Evolutionary conservation across 2,329 filamentous ascomycete genomes (phyloP).

Genomic region (Arthrobotrys megalospora): DNA sequence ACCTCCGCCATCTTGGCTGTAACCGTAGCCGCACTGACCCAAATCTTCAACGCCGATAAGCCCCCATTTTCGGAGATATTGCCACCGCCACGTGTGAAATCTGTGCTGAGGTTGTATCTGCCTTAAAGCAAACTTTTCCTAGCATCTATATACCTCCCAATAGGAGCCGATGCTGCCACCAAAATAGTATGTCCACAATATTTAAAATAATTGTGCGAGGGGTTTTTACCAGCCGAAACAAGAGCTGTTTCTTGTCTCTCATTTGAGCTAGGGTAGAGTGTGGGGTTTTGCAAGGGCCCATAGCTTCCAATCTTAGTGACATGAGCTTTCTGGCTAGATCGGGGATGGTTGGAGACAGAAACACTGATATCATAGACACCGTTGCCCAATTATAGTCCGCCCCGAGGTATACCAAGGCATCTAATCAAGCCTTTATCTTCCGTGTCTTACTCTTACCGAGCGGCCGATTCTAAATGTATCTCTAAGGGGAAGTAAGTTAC

Average conservation of each 20-base stretch:
- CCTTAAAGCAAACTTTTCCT: neutral
- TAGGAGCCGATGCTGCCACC: neutral
- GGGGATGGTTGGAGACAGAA: neutral
- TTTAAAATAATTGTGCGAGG: neutral
- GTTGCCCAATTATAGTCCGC: neutral
- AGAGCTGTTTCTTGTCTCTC: slow-evolving; percentile 8
- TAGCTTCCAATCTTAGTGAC: slow-evolving; percentile 7
- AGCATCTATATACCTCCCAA: slow-evolving; percentile 7
- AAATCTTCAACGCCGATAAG: neutral
- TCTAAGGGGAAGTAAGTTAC: slow-evolving; percentile 12
- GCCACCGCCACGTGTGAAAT: neutral
- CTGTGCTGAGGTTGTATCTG: neutral
- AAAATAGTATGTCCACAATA: neutral
- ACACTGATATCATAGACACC: neutral
- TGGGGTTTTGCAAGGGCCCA: neutral
- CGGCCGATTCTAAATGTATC: neutral
- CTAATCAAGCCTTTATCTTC: slow-evolving; percentile 24
- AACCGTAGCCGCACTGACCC: neutral
- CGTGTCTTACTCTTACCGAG: slow-evolving; percentile 16
- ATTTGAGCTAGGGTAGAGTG: slow-evolving; percentile 4
- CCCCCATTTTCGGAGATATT: neutral
- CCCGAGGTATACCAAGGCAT: slow-evolving; percentile 10
- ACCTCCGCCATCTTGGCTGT: slow-evolving; percentile 1
- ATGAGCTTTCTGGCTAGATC: neutral
- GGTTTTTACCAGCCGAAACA: slow-evolving; percentile 4